Conservation (phyloP, 2,329 filamentous ascomycete genomes). For the Dryadomyces quercivorus region DNA sequence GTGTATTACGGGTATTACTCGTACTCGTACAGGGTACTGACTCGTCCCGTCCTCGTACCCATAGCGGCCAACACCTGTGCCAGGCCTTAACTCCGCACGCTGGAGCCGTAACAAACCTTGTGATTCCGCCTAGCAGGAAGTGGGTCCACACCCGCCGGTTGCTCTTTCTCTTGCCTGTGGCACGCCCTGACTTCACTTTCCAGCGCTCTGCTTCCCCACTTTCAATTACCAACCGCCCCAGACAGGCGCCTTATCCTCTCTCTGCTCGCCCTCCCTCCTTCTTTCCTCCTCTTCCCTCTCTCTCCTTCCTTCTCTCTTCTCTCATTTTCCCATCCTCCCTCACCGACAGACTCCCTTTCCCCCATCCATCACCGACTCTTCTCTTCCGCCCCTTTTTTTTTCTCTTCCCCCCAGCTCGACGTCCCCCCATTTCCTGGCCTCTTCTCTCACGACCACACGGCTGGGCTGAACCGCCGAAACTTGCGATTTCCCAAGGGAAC, state of each 20-base stretch:
- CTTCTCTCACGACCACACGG: neutral
- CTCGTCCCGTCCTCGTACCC: too few species aligned
- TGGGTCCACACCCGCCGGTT: neutral
- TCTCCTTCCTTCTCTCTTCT: slow-evolving; percentile 1
- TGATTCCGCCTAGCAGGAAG: neutral
- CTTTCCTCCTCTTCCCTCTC: slow-evolving; percentile 6
- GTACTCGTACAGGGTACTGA: too few species aligned
- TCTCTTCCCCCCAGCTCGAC: neutral
- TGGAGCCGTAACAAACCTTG: neutral
- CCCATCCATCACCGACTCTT: neutral
- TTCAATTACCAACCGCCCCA: slow-evolving; percentile 6
- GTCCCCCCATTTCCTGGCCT: neutral
- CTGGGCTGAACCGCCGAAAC: neutral
- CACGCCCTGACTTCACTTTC: neutral
- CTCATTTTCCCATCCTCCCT: neutral
- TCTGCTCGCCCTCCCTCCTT: slow-evolving; percentile 2
- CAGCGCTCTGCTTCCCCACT: slow-evolving; percentile 5
- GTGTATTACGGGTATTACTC: too few species aligned
- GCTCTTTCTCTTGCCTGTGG: neutral
- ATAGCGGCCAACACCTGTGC: too few species aligned
- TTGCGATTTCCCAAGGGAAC: neutral
- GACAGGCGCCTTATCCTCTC: neutral
- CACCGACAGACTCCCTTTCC: neutral
- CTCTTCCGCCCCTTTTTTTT: neutral
- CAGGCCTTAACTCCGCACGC: neutral